Conservation (phyloP, 768 basidiomycete genomes). For the Rhodotorula diobovata region DNA sequence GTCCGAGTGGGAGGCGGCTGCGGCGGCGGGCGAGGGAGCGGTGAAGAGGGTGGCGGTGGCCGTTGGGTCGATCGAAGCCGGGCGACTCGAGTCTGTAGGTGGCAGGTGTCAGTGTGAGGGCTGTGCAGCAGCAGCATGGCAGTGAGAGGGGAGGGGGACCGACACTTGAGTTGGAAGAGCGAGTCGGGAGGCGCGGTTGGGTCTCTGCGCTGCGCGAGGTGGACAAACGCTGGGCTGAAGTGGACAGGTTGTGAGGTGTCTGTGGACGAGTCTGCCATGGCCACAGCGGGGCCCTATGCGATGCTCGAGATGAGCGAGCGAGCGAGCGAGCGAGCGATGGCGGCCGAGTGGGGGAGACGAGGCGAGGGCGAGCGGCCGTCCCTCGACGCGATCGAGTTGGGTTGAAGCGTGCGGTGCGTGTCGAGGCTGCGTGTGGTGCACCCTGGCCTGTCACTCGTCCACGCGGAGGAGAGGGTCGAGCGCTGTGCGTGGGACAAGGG, state of each 20-base stretch:
- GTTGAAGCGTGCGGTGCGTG: neutral
- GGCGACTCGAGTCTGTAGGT: neutral
- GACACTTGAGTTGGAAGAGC: constrained; percentile 2
- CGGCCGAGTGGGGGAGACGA: too few relatives aligned
- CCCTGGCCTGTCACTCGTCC: too few relatives aligned
- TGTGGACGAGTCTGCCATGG: neutral
- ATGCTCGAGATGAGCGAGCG: neutral
- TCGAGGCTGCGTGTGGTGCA: too few relatives aligned
- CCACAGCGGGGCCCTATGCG: too few relatives aligned
- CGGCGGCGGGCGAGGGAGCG: neutral
- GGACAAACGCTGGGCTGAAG: neutral
- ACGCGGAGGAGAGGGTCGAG: too few relatives aligned
- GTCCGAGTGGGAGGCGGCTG: neutral
- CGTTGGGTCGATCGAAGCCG: neutral
- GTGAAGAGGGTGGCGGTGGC: neutral
- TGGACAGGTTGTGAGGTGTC: neutral
- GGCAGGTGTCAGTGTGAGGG: neutral
- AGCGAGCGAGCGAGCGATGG: too few relatives aligned
- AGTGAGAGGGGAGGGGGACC: neutral
- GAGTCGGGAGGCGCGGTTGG: neutral
- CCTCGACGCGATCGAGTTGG: neutral
- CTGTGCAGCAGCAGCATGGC: neutral
- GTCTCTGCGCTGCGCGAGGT: neutral
- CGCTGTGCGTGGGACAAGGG: too few relatives aligned
- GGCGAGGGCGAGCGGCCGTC: too few relatives aligned